Base-by-base conservation (phyloP, 129 eudicot genomes). In the Scalesia atractyloides region DNA sequence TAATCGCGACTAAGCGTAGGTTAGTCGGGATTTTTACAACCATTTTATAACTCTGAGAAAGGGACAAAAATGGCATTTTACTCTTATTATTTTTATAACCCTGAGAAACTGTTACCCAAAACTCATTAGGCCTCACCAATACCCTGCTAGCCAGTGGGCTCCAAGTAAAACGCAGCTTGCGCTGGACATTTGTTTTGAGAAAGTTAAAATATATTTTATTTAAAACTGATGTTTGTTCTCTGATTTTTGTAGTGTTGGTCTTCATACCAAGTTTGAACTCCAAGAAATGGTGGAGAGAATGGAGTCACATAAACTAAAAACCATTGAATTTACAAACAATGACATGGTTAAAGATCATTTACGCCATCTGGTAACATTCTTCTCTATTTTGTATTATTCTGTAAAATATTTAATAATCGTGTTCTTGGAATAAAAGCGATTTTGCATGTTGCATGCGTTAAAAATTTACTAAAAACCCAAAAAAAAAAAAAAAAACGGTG, bases 261-360 rank as follows among this genome's bases (percentile, higher is more conserved):
- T 90, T 73, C 98, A 90, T 83, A 94, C 86, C 30, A 82, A 77
- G 73, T 70, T 66, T 60, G 97, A 94, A 79, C 93, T 94, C 58
- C 86, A 85, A 69, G 87, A 79, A 47, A 94, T 94, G 98, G 69
- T 84, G 70, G 87, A 74, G 51, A 85, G 91, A 57, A 80, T 93
- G 96, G 77, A 84, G 76, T 82, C 86, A 53, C 73, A 92, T 80
- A 70, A 82, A 70, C 92, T 92, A 76, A 83, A 74, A 71, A 92
- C 98, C 66, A 80, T 87, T 30, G 84, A 92, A 74, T 85, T 89
- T 52, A 92, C 98, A 48, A 79, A 82, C 52, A 89, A 89, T 81
- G 96, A 92, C 82, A 73, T 92, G 84, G 98, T 89, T 79, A 89
- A 92, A 76, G 98, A 89, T 79, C 98, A 92, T 84, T 61, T 92